phyloP scores from a whole-genome alignment of 1,284 basidiomycete genomes.

The Trichosporon coremiiforme region DNA sequence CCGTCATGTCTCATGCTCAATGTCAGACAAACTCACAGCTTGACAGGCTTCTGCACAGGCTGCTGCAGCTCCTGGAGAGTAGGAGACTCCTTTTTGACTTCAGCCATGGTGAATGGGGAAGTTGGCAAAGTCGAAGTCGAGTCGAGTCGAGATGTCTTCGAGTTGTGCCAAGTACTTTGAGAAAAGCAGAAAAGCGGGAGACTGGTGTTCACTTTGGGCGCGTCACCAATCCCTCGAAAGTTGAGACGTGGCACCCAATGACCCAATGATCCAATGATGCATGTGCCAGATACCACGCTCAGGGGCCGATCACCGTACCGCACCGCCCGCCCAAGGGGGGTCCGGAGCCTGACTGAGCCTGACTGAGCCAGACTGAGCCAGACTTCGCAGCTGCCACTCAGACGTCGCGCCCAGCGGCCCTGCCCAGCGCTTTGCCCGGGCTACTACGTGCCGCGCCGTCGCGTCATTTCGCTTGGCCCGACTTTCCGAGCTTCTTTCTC shows the following conservation, averaged over 20 bases:
- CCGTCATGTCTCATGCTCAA: too few relatives aligned
- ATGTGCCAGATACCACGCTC: constrained; percentile 5
- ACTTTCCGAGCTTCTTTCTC: too few relatives aligned
- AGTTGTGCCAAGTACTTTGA: not conserved
- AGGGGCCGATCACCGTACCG: not conserved
- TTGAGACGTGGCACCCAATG: constrained; percentile 14
- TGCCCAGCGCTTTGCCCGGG: too few relatives aligned
- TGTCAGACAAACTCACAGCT: constrained; percentile 18
- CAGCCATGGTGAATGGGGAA: constrained; percentile 9
- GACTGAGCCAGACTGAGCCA: too few relatives aligned
- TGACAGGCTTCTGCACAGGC: constrained; percentile 12
- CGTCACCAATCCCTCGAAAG: constrained; percentile 14
- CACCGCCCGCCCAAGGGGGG: too few relatives aligned
- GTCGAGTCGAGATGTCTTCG: too few relatives aligned
- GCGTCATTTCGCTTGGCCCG: too few relatives aligned
- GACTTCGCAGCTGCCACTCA: too few relatives aligned
- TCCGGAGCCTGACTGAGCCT: too few relatives aligned
- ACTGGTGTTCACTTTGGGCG: not conserved
- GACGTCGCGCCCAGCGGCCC: too few relatives aligned
- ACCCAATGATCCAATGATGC: not conserved
- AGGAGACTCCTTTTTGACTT: constrained; percentile 16
- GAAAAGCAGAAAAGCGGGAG: constrained; percentile 1
- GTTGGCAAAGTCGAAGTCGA: constrained; percentile 13
- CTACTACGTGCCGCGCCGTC: too few relatives aligned
- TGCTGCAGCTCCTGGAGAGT: constrained; percentile 13